phyloP scores from a whole-genome alignment of 306 rosid genomes.

The Quercus variabilis region DNA sequence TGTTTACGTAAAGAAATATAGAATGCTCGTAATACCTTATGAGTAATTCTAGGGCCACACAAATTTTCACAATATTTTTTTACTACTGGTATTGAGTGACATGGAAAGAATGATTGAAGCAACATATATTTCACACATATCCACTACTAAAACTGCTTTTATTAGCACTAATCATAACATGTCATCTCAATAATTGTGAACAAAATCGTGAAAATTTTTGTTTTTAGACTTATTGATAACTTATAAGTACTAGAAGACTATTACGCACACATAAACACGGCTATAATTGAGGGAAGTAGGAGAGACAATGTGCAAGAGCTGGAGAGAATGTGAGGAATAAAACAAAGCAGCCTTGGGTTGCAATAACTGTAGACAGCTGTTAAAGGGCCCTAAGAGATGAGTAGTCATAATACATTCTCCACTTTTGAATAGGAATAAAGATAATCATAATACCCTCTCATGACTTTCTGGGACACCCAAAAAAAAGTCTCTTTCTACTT shows the following conservation, averaged over 20 bases:
- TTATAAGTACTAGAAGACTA: conserved; percentile 27
- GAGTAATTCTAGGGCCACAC: background rate
- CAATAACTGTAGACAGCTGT: conserved; percentile 57
- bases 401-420: conserved; percentile 41
- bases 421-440: conserved; percentile 29
- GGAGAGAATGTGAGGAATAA: conserved; percentile 40
- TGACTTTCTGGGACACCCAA: background rate
- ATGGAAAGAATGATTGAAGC: no score
- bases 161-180: no score
- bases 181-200: no score
- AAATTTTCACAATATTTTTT: no score
- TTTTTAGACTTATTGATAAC: no score
- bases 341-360: conserved; percentile 32
- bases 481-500: background rate
- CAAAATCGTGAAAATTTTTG: no score
- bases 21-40: conserved; percentile 10
- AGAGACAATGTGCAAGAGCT: conserved; percentile 51
- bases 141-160: no score
- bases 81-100: no score
- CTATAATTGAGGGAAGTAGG: conserved; percentile 55
- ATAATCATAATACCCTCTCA: background rate
- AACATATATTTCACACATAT: no score
- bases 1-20: background rate
- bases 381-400: conserved; percentile 41
- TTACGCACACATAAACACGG: conserved; percentile 26